phyloP scores from a whole-genome alignment of 495 filamentous ascomycete genomes.

The Thozetella sp. region DNA sequence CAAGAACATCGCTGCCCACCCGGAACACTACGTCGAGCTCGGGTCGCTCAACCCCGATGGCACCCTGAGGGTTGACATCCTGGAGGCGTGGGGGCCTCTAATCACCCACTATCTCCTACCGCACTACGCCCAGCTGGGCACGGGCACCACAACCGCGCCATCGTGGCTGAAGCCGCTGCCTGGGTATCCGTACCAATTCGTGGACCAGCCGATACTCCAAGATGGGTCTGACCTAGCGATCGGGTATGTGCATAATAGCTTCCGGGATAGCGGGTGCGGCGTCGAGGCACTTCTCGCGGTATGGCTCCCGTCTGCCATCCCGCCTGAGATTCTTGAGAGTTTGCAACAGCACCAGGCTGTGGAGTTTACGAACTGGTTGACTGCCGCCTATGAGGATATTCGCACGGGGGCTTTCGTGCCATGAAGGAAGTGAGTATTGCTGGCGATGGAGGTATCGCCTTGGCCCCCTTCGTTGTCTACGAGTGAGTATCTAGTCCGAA shows the following conservation, averaged over 20 bases:
- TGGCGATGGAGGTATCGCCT: too few species aligned
- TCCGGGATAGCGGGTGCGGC: slow-evolving; percentile 12
- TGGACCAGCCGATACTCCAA: slow-evolving; percentile 13
- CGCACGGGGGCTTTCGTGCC: slow-evolving; percentile 8
- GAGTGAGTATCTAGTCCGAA: too few species aligned
- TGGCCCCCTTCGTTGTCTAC: not conserved
- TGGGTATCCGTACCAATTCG: slow-evolving; percentile 10
- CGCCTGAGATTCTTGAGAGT: slow-evolving; percentile 13
- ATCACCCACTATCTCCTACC: slow-evolving; percentile 14
- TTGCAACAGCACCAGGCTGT: slow-evolving; percentile 17
- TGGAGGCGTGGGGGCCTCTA: slow-evolving; percentile 21
- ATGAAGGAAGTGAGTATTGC: not conserved
- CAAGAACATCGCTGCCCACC: slow-evolving; percentile 10
- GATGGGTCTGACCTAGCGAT: slow-evolving; percentile 14
- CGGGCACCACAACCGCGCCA: slow-evolving; percentile 10
- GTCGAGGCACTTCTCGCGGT: slow-evolving; percentile 20
- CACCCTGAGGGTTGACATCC: slow-evolving; percentile 10
- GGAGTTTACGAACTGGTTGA: slow-evolving; percentile 23
- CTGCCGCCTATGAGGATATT: slow-evolving; percentile 16
- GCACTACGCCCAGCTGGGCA: slow-evolving; percentile 9
- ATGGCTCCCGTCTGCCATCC: slow-evolving; percentile 16
- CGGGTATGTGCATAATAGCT: slow-evolving; percentile 15
- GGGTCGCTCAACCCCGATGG: slow-evolving; percentile 7
- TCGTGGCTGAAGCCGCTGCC: slow-evolving; percentile 10
- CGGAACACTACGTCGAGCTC: slow-evolving; percentile 17